Conservation (phyloP, 345 rosid species). For the Raphanus raphanistrum region DNA sequence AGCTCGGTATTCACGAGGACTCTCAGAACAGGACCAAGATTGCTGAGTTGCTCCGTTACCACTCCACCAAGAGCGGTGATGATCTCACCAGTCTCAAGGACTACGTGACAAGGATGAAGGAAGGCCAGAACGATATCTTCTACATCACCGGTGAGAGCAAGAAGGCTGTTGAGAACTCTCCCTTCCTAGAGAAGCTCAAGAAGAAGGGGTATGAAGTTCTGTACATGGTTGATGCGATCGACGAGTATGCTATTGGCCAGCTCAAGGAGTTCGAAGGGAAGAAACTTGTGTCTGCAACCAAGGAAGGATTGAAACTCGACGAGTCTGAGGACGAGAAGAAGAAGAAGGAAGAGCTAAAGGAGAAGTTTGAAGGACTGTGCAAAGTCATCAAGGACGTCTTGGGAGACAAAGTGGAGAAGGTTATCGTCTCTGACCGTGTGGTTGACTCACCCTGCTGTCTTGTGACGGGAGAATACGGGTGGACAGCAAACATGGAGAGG, state of each 20-base stretch:
- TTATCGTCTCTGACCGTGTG: constrained; percentile 5
- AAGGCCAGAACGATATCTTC: not conserved
- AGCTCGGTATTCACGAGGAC: not conserved
- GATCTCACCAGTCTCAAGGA: not conserved
- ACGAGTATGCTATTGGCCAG: not conserved
- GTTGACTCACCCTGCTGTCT: constrained; percentile 9
- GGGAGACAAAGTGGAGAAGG: constrained; percentile 15
- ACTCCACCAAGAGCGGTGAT: not conserved
- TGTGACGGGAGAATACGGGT: not conserved
- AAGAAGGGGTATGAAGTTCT: not conserved
- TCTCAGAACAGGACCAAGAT: constrained; percentile 3
- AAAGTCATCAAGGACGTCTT: constrained; percentile 6
- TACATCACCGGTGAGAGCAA: constrained; percentile 1
- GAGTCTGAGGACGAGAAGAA: constrained; percentile 1
- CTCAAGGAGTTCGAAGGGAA: constrained; percentile 8
- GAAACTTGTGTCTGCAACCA: not conserved
- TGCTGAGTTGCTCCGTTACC: constrained; percentile 1
- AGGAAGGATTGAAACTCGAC: not conserved
- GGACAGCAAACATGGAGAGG: constrained; percentile 12
- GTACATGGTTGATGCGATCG: not conserved
- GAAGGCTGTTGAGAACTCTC: not conserved
- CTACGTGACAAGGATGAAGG: not conserved
- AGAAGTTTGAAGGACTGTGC: constrained; percentile 1
- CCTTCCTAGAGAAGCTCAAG: not conserved
- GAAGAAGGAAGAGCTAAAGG: constrained; percentile 7